Conservation (phyloP, 2,329 filamentous ascomycete species). For the Mycogone perniciosa region DNA sequence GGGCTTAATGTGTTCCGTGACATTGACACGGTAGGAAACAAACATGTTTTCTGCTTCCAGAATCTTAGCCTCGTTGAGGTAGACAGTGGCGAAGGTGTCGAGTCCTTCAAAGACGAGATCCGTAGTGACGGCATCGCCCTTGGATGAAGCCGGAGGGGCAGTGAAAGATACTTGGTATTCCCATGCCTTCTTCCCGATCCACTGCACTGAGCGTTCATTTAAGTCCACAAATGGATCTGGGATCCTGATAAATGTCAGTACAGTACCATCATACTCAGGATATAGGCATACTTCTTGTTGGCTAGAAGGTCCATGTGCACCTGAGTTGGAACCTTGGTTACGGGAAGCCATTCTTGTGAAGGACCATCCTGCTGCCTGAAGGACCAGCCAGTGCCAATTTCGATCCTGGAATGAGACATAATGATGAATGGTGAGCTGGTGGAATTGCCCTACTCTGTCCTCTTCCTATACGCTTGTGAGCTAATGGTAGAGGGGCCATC, state of each 20-base stretch:
- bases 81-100: conserved; percentile 56
- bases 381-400: conserved; percentile 20
- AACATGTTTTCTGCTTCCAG: conserved; percentile 59
- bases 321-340: conserved; percentile 29
- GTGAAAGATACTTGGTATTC: conserved; percentile 42
- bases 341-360: conserved; percentile 28
- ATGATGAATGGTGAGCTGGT: background rate
- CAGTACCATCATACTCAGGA: background rate
- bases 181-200: conserved; percentile 59
- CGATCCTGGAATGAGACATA: conserved; percentile 5
- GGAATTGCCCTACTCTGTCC: background rate
- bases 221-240: conserved; percentile 53
- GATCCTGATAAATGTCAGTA: conserved; percentile 28
- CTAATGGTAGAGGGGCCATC: too few species aligned
- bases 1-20: conserved; percentile 36
- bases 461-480: background rate
- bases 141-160: background rate
- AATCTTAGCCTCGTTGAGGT: conserved; percentile 47
- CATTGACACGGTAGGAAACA: conserved; percentile 47
- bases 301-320: conserved; percentile 33
- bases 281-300: conserved; percentile 25
- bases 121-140: conserved; percentile 12
- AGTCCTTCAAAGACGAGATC: conserved; percentile 57
- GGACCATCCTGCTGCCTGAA: conserved; percentile 20
- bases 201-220: conserved; percentile 54